Evolutionary conservation across 495 filamentous ascomycete genomes (phyloP).

Genomic region (Margaritispora aquatica): DNA sequence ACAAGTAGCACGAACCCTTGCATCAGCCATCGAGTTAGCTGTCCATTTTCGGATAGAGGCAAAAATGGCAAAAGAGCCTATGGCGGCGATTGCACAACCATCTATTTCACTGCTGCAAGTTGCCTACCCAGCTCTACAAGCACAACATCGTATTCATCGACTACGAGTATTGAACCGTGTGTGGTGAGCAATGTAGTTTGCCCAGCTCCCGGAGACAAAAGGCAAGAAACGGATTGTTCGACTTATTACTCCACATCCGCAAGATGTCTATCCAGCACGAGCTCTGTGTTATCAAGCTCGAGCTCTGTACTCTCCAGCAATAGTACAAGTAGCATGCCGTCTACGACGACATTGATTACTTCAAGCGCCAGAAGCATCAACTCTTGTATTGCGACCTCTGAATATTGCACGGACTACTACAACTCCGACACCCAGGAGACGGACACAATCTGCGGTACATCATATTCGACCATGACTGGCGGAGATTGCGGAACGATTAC

Average conservation of each 20-base stretch:
- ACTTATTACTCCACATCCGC: neutral
- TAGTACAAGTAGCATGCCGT: neutral
- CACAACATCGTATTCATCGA: neutral
- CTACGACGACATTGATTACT: neutral
- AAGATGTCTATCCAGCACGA: neutral
- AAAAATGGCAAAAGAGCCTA: neutral
- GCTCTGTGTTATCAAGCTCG: neutral
- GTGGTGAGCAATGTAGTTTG: neutral
- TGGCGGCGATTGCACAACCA: neutral
- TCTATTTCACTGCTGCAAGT: neutral
- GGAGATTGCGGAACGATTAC: neutral
- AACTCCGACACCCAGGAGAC: neutral
- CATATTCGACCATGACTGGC: neutral
- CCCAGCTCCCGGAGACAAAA: neutral
- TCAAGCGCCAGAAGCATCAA: neutral
- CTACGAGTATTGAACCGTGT: neutral
- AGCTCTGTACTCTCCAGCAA: neutral
- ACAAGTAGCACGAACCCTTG: neutral
- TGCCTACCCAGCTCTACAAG: neutral
- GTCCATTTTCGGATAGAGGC: neutral
- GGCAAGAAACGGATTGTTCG: constrained; percentile 1
- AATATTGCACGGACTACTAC: neutral
- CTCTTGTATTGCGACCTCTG: neutral
- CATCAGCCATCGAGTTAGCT: neutral
- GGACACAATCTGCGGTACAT: neutral